Conservation (phyloP, 495 filamentous ascomycete genomes). For the Tricharina praecox region DNA sequence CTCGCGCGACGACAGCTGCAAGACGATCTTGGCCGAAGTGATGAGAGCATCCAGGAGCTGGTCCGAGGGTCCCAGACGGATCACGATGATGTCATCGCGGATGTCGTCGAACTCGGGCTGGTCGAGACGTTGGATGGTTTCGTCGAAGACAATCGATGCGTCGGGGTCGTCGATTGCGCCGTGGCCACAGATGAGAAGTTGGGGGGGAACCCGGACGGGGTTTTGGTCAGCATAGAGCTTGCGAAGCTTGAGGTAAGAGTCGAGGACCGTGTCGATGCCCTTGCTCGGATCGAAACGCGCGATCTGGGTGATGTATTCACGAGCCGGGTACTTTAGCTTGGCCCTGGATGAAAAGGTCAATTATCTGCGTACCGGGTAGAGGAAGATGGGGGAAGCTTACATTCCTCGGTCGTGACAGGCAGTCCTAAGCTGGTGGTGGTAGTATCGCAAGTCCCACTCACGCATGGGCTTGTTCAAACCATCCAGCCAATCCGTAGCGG, state of each 20-base stretch:
- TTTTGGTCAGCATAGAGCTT: constrained; percentile 35
- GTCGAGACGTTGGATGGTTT: constrained; percentile 50
- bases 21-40: constrained; percentile 50
- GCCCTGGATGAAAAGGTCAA: constrained; percentile 32
- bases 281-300: constrained; percentile 79
- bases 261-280: constrained; percentile 64
- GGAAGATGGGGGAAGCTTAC: constrained; percentile 28
- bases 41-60: constrained; percentile 71
- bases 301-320: constrained; percentile 68
- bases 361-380: not conserved
- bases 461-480: constrained; percentile 67
- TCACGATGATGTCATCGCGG: constrained; percentile 47
- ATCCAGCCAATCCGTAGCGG: constrained; percentile 78
- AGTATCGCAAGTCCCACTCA: constrained; percentile 58
- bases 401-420: constrained; percentile 43
- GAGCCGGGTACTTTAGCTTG: constrained; percentile 48
- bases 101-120: constrained; percentile 34
- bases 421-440: constrained; percentile 56
- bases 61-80: constrained; percentile 62
- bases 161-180: constrained; percentile 79
- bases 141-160: constrained; percentile 52
- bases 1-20: constrained; percentile 70
- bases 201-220: constrained; percentile 39
- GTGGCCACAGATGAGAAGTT: constrained; percentile 63
- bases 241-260: constrained; percentile 60